A percentile compares a stretch with the other conserved stretches of the same genome.
These are phyloP conservation scores for Dothistroma septosporum DNA, from an alignment of 2,329 filamentous ascomycete species.

Conservation along the genomic window DNA sequence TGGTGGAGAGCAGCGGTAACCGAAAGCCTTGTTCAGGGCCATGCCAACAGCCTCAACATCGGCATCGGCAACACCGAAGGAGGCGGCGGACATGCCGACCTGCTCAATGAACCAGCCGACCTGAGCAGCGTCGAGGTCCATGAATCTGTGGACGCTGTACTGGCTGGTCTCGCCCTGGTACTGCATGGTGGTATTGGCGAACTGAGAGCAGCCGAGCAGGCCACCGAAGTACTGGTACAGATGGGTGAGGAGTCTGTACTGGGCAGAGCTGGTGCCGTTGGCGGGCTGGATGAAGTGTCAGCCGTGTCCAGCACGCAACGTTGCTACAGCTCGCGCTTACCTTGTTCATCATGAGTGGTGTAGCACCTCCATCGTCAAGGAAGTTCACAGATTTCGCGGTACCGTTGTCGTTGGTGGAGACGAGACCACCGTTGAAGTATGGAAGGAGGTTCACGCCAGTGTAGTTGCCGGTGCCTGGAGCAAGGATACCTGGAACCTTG, in stretches of 20 bases:
- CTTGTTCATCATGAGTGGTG: constrained; percentile 52
- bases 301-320: not conserved
- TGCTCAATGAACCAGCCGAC: constrained; percentile 58
- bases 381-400: constrained; percentile 54
- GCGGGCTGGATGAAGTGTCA: not conserved
- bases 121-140: constrained; percentile 52
- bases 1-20: constrained; percentile 48
- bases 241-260: constrained; percentile 55
- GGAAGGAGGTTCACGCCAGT: constrained; percentile 54
- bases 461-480: constrained; percentile 47
- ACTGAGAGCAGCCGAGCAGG: constrained; percentile 53
- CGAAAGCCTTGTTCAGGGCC: constrained; percentile 51
- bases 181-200: constrained; percentile 49
- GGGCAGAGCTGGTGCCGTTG: constrained; percentile 1
- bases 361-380: constrained; percentile 57
- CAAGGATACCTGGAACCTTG: constrained; percentile 56
- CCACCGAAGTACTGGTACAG: constrained; percentile 60
- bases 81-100: constrained; percentile 53
- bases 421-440: constrained; percentile 56
- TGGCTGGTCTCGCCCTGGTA: constrained; percentile 48
- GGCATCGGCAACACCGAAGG: constrained; percentile 55
- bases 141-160: constrained; percentile 55
- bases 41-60: constrained; percentile 50
- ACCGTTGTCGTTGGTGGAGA: constrained; percentile 51
- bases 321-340: not conserved